These are phyloP conservation scores for Neodidymelliopsis sp. DNA, from an alignment of 2,329 filamentous ascomycete species.

Conservation along the genomic window DNA sequence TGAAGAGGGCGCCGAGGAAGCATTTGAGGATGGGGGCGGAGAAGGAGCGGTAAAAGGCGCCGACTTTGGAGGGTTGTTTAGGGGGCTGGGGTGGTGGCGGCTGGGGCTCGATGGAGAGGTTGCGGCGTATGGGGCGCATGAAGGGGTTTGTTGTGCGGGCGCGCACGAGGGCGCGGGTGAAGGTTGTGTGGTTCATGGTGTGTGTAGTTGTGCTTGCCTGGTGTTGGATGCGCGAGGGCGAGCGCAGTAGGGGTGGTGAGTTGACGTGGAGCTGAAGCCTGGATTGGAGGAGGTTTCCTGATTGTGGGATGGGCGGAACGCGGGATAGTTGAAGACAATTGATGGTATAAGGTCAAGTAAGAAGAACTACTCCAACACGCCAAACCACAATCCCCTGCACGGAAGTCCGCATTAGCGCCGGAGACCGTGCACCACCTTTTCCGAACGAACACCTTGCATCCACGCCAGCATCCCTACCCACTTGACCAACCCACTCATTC, in stretches of 20 bases:
- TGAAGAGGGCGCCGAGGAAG: constrained; percentile 76
- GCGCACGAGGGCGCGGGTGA: not conserved
- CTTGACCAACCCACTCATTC: constrained; percentile 4
- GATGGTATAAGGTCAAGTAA: too few relatives aligned
- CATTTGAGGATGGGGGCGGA: constrained; percentile 76
- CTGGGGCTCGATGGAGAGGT: constrained; percentile 10
- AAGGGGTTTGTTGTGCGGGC: not conserved
- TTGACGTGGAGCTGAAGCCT: too few relatives aligned
- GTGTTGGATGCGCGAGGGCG: too few relatives aligned
- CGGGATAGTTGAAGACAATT: too few relatives aligned
- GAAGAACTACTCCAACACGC: too few relatives aligned
- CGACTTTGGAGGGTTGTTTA: constrained; percentile 24
- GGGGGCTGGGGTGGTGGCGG: constrained; percentile 46
- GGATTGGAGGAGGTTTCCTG: too few relatives aligned
- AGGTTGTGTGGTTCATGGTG: not conserved
- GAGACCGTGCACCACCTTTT: constrained; percentile 29
- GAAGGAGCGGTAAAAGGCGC: constrained; percentile 77
- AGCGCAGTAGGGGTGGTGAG: too few relatives aligned
- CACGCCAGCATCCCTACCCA: constrained; percentile 19
- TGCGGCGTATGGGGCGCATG: constrained; percentile 1
- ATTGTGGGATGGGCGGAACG: too few relatives aligned
- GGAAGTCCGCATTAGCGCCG: constrained; percentile 15
- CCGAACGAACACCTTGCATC: constrained; percentile 47
- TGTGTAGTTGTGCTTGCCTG: not conserved
- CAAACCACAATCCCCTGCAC: constrained; percentile 31